Evolutionary conservation across 169 alveolate genomes (phyloP), one percentile per base, ranked within the genome.

Genomic region (Plasmodium billcollinsi): DNA sequence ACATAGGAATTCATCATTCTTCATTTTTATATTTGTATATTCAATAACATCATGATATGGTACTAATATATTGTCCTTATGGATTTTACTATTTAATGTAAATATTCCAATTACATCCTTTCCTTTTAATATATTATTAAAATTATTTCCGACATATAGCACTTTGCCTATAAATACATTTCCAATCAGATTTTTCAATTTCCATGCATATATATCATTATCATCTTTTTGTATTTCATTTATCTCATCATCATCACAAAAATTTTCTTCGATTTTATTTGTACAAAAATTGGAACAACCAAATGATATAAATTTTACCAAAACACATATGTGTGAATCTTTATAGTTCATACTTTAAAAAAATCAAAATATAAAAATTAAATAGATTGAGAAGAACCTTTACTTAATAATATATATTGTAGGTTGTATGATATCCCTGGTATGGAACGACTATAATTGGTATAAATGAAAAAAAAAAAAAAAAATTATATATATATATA

Each of bases 301-400:
- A 73, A 33, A 78, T 29, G 89, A 78, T 26, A 78, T 78, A 14
- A 69, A 78, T 78, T 78, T 78, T 52, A 78, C 89, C 76, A 65
- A 76, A 29, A 78, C 71, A 20, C 67, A 54, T n/a, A 78, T 66
- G 45, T 78, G 24, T 67, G 67, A 65, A 39, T 52, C 43, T 15
- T 66, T 78, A 15, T 50, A 65, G 18, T 49, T 50, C 89, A 78
- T 78, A 39, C 58, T 78, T 33, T n/a, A n/a, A 24, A 20, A 3
- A 20, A 45, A 24, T n/a, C 11, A 26, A 65, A 45, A 71, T 49
- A 49, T 49, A 21, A 12, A 47, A 21, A 47, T 33, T 33, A 33
- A 33, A 33, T 4, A 33, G 45, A 33, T 33, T 33, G 45, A 33
- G 45, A 33, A 33, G 45, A 33, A 33, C 45, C 45, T 33, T 6